Percentiles rank a stretch among this genome's conserved stretches.
These are phyloP conservation scores for Boletellus dicymbophilus DNA, from an alignment of 1,284 basidiomycete species.

Conservation along the genomic window DNA sequence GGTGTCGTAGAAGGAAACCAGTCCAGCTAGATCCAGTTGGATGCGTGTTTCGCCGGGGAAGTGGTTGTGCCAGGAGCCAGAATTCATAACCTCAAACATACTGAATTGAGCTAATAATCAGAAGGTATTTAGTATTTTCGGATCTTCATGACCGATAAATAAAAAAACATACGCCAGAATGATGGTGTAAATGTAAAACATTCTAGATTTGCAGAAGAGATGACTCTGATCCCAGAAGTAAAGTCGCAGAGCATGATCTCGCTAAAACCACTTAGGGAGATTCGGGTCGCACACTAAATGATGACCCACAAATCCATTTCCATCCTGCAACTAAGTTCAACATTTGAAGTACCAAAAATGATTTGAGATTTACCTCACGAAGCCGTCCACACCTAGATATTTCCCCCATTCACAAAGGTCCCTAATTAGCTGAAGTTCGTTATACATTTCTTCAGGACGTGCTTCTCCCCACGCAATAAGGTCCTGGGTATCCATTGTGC, in stretches of 20 bases:
- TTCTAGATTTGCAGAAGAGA: not conserved
- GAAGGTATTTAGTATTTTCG: not conserved
- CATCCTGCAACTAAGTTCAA: not conserved
- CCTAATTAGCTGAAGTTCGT: not conserved
- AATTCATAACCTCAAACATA: not conserved
- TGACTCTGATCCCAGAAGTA: not conserved
- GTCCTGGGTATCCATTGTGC: slow-evolving; percentile 45
- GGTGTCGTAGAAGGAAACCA: not conserved
- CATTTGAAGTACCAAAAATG: no score
- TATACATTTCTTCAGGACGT: not conserved
- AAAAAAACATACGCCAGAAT: not conserved
- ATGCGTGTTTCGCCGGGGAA: not conserved
- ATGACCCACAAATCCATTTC: not conserved
- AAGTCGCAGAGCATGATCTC: not conserved
- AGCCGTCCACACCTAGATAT: not conserved
- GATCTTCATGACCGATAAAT: no score
- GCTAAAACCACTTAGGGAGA: not conserved
- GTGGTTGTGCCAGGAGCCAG: not conserved
- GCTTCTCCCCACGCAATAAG: slow-evolving; percentile 26
- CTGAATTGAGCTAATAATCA: not conserved
- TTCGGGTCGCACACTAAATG: not conserved
- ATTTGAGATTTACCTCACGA: not conserved
- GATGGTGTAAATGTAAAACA: not conserved
- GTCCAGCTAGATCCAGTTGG: not conserved
- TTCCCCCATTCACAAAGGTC: not conserved